A percentile compares a stretch with the other conserved stretches of the same genome.
phyloP scores from a whole-genome alignment of 768 basidiomycete species.

The Rhodotorula graminis region DNA sequence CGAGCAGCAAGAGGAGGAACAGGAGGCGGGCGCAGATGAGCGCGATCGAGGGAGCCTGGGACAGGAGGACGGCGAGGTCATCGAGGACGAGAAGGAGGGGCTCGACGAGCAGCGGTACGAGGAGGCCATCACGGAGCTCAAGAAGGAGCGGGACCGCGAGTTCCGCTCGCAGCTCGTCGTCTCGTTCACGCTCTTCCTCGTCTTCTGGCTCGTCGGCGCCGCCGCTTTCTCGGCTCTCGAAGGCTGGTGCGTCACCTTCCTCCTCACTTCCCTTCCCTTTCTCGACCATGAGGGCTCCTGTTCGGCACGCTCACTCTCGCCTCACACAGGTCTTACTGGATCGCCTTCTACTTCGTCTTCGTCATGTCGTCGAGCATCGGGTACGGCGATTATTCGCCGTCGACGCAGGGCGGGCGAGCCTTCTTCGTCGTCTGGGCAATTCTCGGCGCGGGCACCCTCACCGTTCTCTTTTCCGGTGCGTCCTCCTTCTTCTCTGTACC shows the following conservation, averaged over 20 bases:
- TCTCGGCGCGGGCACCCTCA: conserved; percentile 14
- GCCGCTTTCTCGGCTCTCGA: conserved; percentile 11
- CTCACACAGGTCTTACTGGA: conserved; percentile 7
- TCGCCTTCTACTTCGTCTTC: conserved; percentile 15
- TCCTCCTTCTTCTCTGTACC: too few relatives aligned
- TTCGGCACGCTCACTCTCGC: too few relatives aligned
- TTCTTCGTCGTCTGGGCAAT: conserved; percentile 30
- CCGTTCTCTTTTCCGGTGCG: conserved; percentile 23
- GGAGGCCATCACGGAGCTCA: conserved; percentile 15
- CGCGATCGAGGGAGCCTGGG: neutral
- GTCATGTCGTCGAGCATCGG: conserved; percentile 25
- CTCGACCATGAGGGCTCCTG: neutral
- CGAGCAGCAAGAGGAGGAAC: conserved; percentile 2
- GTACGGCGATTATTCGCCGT: conserved; percentile 14
- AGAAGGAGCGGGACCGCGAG: conserved; percentile 12
- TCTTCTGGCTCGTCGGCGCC: conserved; percentile 26
- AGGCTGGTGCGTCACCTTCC: conserved; percentile 1
- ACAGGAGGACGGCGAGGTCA: too few relatives aligned
- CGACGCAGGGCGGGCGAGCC: conserved; percentile 28
- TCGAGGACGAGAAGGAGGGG: neutral
- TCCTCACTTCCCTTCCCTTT: too few relatives aligned
- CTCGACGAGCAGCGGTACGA: conserved; percentile 7
- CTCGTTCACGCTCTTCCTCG: conserved; percentile 5
- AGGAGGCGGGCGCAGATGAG: neutral
- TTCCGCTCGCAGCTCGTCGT: conserved; percentile 22